Evolutionary conservation across 257 asterid genomes (phyloP), one percentile per base, ranked within the genome.

Genomic region (Lycium barbarum): DNA sequence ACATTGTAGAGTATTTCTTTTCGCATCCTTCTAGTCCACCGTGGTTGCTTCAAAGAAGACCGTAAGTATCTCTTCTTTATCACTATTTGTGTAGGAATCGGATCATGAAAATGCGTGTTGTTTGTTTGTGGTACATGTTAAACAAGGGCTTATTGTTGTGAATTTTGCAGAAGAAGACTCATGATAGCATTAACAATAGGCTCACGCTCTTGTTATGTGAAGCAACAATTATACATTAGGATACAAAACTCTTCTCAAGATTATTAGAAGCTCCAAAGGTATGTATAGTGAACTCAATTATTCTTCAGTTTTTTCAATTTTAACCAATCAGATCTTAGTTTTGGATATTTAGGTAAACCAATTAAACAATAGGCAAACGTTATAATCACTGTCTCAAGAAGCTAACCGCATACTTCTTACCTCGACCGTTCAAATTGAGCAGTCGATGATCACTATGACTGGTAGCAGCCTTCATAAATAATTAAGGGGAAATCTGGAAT

Each of bases 141-240:
- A 72, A 10, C 26, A 10, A 22, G 81, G 0, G 9, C 4, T 26
- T 22, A 5, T 67, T 14, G 2, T n/a, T 72, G 65, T 73, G 81
- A 65, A 11, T 57, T 59, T 51, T 87, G 61, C 92, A 92, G 97
- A 94, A 94, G 94, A 93, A 93, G 95, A 91, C 92, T 70, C 97
- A 93, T 84, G 98, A 94, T 92, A 91, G 93, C 86, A 93, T 94
- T 88, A 92, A 94, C 92, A 94, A 88, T 85, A 93, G 95, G 91
- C 90, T 94, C 36, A 97, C 33, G 33, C 97, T 72, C 95, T 26
- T 26, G 98, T 91, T 82, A 90, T 92, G 94, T 91, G 93, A 93
- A 92, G 97, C 84, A 95, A 94, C 6, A 92, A 91, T 55, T 91
- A 86, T 85, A 91, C 97, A 10, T 91, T 91, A 73, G 93, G 93